Percentiles rank a stretch among this genome's conserved stretches.
These are phyloP conservation scores for Eremothecium sinecaudum DNA, from an alignment of 1,139 yeast species.

Conservation along the genomic window DNA sequence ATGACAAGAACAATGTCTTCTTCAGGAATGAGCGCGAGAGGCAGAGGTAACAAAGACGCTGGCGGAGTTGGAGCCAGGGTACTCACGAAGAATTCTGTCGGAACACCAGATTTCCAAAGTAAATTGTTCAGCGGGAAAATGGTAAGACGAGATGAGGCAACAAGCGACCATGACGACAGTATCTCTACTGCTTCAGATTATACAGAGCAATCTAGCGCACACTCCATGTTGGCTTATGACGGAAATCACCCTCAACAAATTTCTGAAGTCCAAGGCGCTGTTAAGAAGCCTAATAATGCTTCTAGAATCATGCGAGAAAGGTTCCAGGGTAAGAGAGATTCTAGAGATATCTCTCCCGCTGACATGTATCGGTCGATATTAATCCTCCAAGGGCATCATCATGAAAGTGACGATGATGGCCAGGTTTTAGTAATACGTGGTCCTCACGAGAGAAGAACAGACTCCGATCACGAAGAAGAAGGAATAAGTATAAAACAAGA, in stretches of 20 bases:
- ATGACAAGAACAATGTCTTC: constrained; percentile 42
- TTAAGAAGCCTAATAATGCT: constrained; percentile 3
- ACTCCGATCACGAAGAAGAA: constrained; percentile 5
- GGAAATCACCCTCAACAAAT: background rate
- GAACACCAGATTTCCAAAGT: constrained; percentile 26
- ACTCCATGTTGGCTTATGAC: background rate
- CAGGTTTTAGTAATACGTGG: constrained; percentile 76
- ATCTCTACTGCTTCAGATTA: background rate
- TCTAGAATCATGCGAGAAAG: too few species aligned
- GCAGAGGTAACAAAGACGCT: background rate
- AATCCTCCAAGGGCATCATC: constrained; percentile 52
- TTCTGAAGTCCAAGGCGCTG: background rate
- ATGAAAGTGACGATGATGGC: constrained; percentile 42
- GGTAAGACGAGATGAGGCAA: constrained; percentile 26
- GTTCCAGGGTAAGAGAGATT: constrained; percentile 29
- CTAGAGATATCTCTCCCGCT: constrained; percentile 58
- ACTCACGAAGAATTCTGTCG: constrained; percentile 7
- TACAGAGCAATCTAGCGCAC: background rate
- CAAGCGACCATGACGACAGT: constrained; percentile 2
- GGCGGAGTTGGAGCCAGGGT: background rate
- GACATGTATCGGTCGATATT: constrained; percentile 80
- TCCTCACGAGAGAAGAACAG: constrained; percentile 52
- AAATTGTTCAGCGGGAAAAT: constrained; percentile 30
- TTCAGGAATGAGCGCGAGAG: constrained; percentile 12
- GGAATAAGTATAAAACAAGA: background rate